phyloP scores from a whole-genome alignment of 2,329 filamentous ascomycete genomes.

The Didymella pinodella region DNA sequence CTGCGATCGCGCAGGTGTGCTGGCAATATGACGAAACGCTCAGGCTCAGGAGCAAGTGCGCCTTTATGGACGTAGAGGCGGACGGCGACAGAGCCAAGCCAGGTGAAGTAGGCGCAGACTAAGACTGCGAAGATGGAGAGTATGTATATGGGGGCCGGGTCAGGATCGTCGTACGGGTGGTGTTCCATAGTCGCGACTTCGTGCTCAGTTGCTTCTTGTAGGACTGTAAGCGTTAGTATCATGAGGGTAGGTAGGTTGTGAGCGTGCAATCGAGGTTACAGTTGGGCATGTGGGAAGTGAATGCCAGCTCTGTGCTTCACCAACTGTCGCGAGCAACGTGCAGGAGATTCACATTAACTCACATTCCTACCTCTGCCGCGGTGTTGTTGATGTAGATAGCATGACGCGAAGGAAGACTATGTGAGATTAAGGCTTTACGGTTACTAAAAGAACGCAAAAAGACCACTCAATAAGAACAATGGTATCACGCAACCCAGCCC shows the following conservation, averaged over 20 bases:
- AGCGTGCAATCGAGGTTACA: neutral
- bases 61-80: conserved; percentile 41
- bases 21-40: conserved; percentile 32
- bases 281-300: conserved; percentile 8
- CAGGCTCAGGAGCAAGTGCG: conserved; percentile 27
- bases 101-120: conserved; percentile 33
- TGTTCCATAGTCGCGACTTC: neutral
- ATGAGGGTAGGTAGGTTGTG: neutral
- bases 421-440: too few relatives aligned
- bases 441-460: too few relatives aligned
- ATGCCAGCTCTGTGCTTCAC: conserved; percentile 3
- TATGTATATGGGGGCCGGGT: conserved; percentile 22
- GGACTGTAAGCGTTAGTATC: neutral
- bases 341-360: too few relatives aligned
- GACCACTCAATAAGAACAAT: too few relatives aligned
- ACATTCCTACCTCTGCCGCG: too few relatives aligned
- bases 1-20: conserved; percentile 18
- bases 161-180: neutral
- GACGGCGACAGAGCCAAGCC: conserved; percentile 28
- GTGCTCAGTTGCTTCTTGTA: neutral
- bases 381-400: too few relatives aligned
- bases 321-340: too few relatives aligned
- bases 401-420: too few relatives aligned
- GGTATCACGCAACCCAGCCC: too few relatives aligned
- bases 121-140: conserved; percentile 27